These are phyloP conservation scores for Monosporascus sp. DNA, from an alignment of 2,329 filamentous ascomycete genomes.

Conservation along the genomic window DNA sequence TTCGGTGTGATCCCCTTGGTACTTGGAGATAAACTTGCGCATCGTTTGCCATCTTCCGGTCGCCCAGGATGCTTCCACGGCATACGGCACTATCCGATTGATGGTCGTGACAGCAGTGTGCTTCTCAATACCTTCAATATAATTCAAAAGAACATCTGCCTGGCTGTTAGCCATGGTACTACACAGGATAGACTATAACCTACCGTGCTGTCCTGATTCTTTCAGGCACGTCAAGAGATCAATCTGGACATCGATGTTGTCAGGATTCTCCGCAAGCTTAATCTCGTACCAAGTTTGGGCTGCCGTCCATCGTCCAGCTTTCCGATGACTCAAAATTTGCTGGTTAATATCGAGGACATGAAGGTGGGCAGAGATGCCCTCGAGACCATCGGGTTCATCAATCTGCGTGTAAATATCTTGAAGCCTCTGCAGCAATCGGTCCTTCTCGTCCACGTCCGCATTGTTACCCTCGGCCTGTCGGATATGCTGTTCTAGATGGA, in stretches of 20 bases:
- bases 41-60: slow-evolving; percentile 77
- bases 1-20: slow-evolving; percentile 45
- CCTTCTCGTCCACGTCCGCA: slow-evolving; percentile 45
- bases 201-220: slow-evolving; percentile 92
- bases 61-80: slow-evolving; percentile 87
- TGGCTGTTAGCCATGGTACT: slow-evolving; percentile 5
- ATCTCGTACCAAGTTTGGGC: slow-evolving; percentile 98
- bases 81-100: slow-evolving; percentile 70
- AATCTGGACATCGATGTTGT: slow-evolving; percentile 71
- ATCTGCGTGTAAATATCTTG: slow-evolving; percentile 97
- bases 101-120: slow-evolving; percentile 45
- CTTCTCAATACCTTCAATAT: slow-evolving; percentile 67
- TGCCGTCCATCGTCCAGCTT: slow-evolving; percentile 87
- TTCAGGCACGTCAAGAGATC: slow-evolving; percentile 84
- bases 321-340: slow-evolving; percentile 86
- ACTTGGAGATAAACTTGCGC: slow-evolving; percentile 56
- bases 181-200: slow-evolving; percentile 17
- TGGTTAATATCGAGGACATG: slow-evolving; percentile 87
- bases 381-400: slow-evolving; percentile 93
- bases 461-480: slow-evolving; percentile 42
- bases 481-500: slow-evolving; percentile 91
- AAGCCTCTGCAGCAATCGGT: slow-evolving; percentile 67
- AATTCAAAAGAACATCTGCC: slow-evolving; percentile 76
- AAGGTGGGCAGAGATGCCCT: slow-evolving; percentile 86
- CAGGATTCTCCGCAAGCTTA: slow-evolving; percentile 72